Conservation (phyloP, 2,329 filamentous ascomycete species). For the Tolypocladium cylindrosporum region DNA sequence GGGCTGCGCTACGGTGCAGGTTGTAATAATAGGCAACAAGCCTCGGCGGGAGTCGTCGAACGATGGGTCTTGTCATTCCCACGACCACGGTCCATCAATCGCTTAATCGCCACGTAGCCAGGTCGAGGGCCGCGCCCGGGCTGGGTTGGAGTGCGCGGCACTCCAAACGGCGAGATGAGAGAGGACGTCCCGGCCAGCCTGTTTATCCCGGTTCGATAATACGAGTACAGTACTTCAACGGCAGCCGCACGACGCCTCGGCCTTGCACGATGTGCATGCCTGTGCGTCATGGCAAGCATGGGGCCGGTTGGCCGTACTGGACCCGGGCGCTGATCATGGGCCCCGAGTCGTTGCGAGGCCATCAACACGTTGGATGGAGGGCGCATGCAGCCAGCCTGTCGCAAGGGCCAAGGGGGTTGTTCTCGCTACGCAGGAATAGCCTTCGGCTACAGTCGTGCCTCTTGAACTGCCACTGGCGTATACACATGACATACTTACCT, state of each 20-base stretch:
- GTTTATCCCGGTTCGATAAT: not conserved
- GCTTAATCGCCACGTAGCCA: not conserved
- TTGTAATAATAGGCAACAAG: not conserved
- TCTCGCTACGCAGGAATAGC: not conserved
- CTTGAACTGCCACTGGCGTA: not conserved
- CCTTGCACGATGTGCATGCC: not conserved
- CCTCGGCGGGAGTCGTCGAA: not conserved
- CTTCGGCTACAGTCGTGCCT: not conserved
- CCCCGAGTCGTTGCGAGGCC: not conserved
- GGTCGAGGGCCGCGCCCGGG: not conserved
- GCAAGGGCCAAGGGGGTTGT: not conserved
- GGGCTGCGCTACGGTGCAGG: not conserved
- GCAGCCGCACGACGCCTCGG: not conserved
- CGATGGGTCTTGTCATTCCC: not conserved
- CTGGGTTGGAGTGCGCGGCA: not conserved
- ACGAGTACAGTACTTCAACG: not conserved
- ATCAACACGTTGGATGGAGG: not conserved
- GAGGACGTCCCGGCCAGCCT: not conserved
- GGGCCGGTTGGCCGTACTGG: not conserved
- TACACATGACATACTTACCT: not conserved
- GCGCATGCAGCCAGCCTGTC: not conserved
- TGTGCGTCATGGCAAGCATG: slow-evolving; percentile 4
- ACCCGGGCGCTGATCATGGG: not conserved
- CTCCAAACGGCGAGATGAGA: not conserved
- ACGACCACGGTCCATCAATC: not conserved